Base-by-base conservation (phyloP, 306 rosid genomes). In the Heteromeles arbutifolia region DNA sequence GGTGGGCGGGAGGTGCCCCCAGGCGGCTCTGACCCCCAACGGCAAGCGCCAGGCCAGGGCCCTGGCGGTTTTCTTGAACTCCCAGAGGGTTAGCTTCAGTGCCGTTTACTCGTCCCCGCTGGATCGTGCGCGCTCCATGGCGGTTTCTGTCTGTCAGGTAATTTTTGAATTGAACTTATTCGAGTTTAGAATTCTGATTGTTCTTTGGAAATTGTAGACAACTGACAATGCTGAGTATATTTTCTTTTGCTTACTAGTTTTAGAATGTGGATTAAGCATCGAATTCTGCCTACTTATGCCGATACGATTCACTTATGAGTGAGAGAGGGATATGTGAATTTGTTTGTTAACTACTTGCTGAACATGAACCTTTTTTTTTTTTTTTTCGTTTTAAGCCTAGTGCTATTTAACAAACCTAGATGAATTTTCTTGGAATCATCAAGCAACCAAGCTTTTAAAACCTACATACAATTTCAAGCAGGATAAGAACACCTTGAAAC, bases 11-110 rank as follows among this genome's bases (percentile, higher is more conserved):
- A 81, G 93, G 61, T 90, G 96, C 80, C 89, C 92, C 0, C 82
- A 80, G 34, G 97, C 93, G 4, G 81, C 69, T 19, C 74, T 95
- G 64, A 92, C 97, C 12, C 74, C 87, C 32, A 86, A 83, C 15
- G 99, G 99, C 66, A 87, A 84, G 81, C 84, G 97, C 11, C 99
- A 95, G 53, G 97, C 97, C 0, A 88, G 99, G 87, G 99, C 99
- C 11, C 64, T 95, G 85, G 97, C 99, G 0, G 99, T 92, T 74
- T 92, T 95, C 79, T 78, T 95, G 84, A 92, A 92, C 72, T 90
- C 97, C 14, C 97, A 90, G 74, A 93, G 97, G 63, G 80, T 92
- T 58, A 82, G 89, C 61, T 95, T 95, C 81, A 89, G 81, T 69
- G 88, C 93, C 41, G 91, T 92, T 56, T 92, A 86, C 77, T 86